These are phyloP conservation scores for Plantago elongata DNA, from an alignment of 257 asterid species.

Conservation along the genomic window DNA sequence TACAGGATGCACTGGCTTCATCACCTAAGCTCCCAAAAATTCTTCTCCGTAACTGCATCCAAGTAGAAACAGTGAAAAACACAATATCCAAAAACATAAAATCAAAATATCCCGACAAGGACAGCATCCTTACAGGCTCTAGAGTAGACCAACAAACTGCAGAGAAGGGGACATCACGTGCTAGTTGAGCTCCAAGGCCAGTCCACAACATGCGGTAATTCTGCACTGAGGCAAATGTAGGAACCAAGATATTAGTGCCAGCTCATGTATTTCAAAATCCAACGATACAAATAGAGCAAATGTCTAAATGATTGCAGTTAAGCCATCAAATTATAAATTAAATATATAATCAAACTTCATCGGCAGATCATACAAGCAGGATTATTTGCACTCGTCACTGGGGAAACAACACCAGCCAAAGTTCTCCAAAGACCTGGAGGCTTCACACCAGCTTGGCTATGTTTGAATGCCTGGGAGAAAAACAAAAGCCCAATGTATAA, in stretches of 20 bases:
- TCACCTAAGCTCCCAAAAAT: conserved; percentile 46
- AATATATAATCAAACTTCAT: neutral
- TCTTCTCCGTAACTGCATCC: conserved; percentile 58
- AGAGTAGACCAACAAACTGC: conserved; percentile 90
- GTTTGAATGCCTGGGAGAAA: conserved; percentile 60
- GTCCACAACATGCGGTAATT: conserved; percentile 71
- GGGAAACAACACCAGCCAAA: conserved; percentile 49
- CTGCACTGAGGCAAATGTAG: conserved; percentile 34
- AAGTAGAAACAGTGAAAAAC: conserved; percentile 18
- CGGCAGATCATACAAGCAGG: conserved; percentile 45
- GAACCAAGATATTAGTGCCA: neutral
- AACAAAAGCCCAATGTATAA: neutral
- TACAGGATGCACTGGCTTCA: conserved; percentile 38
- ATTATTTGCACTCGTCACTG: conserved; percentile 39
- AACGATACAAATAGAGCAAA: neutral
- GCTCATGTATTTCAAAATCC: neutral
- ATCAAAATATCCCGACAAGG: neutral
- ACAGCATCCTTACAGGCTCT: conserved; percentile 61
- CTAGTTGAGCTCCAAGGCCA: conserved; percentile 90
- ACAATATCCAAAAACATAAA: neutral
- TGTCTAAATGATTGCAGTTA: neutral
- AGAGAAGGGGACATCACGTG: conserved; percentile 92
- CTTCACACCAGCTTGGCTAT: conserved; percentile 43
- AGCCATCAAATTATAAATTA: neutral
- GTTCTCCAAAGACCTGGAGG: conserved; percentile 88